These are phyloP conservation scores for Beauveria australis DNA, from an alignment of 2,329 filamentous ascomycete species.

Conservation along the genomic window DNA sequence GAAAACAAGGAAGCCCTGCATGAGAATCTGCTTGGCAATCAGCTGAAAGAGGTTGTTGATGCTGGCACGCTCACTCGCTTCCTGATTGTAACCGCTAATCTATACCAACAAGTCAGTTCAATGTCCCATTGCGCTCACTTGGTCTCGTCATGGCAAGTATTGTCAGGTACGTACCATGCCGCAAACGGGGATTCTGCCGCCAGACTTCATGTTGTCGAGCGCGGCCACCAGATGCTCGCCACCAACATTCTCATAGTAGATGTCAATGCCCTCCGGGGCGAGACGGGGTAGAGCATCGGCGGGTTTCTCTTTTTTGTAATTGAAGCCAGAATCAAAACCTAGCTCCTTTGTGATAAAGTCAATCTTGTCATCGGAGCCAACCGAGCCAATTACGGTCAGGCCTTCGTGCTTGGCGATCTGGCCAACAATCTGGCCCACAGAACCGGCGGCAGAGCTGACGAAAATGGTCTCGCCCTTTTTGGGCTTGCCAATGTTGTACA, in stretches of 20 bases:
- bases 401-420: conserved; percentile 79
- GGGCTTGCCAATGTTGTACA: conserved; percentile 56
- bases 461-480: conserved; percentile 69
- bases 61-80: conserved; percentile 47
- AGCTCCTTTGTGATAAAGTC: conserved; percentile 50
- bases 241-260: conserved; percentile 48
- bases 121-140: neutral
- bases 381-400: conserved; percentile 69
- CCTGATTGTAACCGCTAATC: conserved; percentile 68
- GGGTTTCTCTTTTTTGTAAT: conserved; percentile 79
- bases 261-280: conserved; percentile 70
- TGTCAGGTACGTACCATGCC: conserved; percentile 43
- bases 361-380: conserved; percentile 72
- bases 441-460: conserved; percentile 70
- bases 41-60: conserved; percentile 58
- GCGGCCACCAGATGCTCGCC: conserved; percentile 43
- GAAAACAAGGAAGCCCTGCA: conserved; percentile 69
- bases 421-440: conserved; percentile 75
- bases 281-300: conserved; percentile 59
- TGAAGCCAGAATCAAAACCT: conserved; percentile 58
- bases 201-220: conserved; percentile 42
- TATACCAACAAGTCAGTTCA: neutral
- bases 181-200: conserved; percentile 57
- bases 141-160: neutral
- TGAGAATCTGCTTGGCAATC: conserved; percentile 58